phyloP scores from a whole-genome alignment of 805 yeast species.

The Candida palmyrensis region DNA sequence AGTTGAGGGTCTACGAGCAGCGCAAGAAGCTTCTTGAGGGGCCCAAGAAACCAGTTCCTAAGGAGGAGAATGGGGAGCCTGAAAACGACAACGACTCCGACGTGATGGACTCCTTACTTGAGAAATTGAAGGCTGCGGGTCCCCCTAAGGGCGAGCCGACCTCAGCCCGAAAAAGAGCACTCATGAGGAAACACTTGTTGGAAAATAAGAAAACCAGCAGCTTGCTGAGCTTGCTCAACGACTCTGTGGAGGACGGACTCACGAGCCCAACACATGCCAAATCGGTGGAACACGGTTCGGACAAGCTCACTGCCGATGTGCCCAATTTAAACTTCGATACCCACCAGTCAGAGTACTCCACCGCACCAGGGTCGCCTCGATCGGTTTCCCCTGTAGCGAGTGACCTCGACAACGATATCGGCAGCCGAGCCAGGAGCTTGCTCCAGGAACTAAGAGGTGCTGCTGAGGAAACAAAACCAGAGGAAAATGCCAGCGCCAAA shows the following conservation, averaged over 20 bases:
- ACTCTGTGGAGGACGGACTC: too few species aligned
- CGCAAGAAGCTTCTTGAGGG: constrained; percentile 60
- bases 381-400: too few species aligned
- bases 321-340: too few species aligned
- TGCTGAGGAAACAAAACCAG: constrained; percentile 13
- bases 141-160: constrained; percentile 72
- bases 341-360: constrained; percentile 2
- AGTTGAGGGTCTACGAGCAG: constrained; percentile 64
- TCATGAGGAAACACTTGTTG: constrained; percentile 59
- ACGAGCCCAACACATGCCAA: too few species aligned
- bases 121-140: constrained; percentile 82
- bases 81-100: constrained; percentile 41
- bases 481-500: constrained; percentile 34
- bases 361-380: constrained; percentile 5
- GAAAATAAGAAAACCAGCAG: constrained; percentile 23
- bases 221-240: too few species aligned
- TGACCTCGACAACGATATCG: constrained; percentile 35
- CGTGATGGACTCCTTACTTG: constrained; percentile 83
- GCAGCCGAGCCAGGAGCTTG: constrained; percentile 57
- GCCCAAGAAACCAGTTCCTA: constrained; percentile 27
- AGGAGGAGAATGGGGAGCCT: constrained; percentile 24
- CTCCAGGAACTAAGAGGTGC: constrained; percentile 53
- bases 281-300: too few species aligned
- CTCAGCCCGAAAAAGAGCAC: constrained; percentile 75
- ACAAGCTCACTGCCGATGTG: too few species aligned